Conservation (phyloP, 1,284 basidiomycete species). For the Farysia itapuensis region DNA sequence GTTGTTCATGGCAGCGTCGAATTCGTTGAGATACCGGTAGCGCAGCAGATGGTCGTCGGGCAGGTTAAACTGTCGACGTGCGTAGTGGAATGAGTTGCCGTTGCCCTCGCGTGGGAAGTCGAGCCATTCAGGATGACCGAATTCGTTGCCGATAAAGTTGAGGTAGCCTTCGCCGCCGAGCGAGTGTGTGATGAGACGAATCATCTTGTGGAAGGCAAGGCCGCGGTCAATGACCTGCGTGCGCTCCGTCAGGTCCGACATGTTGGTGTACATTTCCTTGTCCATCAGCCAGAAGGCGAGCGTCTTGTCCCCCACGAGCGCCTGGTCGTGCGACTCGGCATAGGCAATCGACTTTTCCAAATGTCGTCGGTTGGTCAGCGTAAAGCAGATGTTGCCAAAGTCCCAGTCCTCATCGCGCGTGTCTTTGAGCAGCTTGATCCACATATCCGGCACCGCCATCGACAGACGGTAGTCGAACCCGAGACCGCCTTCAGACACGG, state of each 20-base stretch:
- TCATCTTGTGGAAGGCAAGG: slow-evolving; percentile 93
- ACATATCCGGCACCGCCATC: slow-evolving; percentile 99
- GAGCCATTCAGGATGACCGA: slow-evolving; percentile 98
- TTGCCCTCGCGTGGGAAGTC: slow-evolving; percentile 97
- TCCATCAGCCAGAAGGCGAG: slow-evolving; percentile 99
- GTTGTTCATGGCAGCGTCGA: slow-evolving; percentile 91
- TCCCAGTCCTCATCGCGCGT: slow-evolving; percentile 85
- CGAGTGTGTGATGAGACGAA: slow-evolving; percentile 84
- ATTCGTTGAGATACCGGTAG: slow-evolving; percentile 89
- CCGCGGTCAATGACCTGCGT: slow-evolving; percentile 87
- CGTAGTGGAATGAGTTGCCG: slow-evolving; percentile 91
- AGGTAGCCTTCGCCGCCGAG: slow-evolving; percentile 95
- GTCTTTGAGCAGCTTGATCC: slow-evolving; percentile 98
- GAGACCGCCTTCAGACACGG: slow-evolving; percentile 79
- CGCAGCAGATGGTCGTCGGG: slow-evolving; percentile 81
- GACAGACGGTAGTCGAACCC: slow-evolving; percentile 97
- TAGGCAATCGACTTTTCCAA: slow-evolving; percentile 91
- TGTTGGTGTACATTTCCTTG: slow-evolving; percentile 83
- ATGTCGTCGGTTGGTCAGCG: slow-evolving; percentile 83
- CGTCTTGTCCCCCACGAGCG: slow-evolving; percentile 89
- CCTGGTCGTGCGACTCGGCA: slow-evolving; percentile 95
- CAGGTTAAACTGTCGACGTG: slow-evolving; percentile 83
- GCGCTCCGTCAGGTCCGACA: slow-evolving; percentile 85
- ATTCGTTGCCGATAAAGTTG: slow-evolving; percentile 98
- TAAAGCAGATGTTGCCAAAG: slow-evolving; percentile 81